Base-by-base conservation (phyloP, 2,329 filamentous ascomycete genomes). In the Aspergillus sp. region DNA sequence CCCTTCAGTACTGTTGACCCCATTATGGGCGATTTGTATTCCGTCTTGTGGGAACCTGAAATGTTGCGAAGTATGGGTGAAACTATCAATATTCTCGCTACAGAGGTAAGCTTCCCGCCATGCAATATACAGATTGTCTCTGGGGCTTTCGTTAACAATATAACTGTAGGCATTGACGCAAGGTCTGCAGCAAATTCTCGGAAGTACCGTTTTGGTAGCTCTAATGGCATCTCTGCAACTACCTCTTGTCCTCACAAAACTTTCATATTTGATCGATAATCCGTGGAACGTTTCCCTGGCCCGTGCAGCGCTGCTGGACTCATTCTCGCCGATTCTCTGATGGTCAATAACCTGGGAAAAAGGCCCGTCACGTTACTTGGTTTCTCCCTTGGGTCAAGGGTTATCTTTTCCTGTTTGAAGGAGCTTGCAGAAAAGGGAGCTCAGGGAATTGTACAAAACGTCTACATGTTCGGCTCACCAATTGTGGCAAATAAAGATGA, bases 31-130 rank as follows among this genome's bases (percentile, higher is more conserved):
- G 93, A 98, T 63, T 83, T 98, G 10, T 98, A 98, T 70, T 96
- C 91, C 0, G 84, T 98, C 7, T 75, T 94, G 48, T 98, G 93
- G 90, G 93, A 98, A 67, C 94, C 93, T 3, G 93, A 98, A 63
- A 94, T 98, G 90, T 78, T 98, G 62, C 85, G 82, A 57, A 95
- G 88, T 68, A 98, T 96, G 84, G 93, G 93, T 79, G 88, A 93
- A 64, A 98, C 93, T 41, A 97, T 98, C 60, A 96, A 96, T 60
- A 97, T 98, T 68, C 74, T 98, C 53, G 93, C 93, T 48, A 98
- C 93, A 32, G 93, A 98, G 81, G 88, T 91, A 69, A 69, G 78
- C 6, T 5, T 39, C 19, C 19, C 19, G 19, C 19, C 19, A 19
- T 19, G 19, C 19, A 19, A 19, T 19, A 19, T 19, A 4, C 5